Evolutionary conservation across 2,329 filamentous ascomycete species (phyloP).

Genomic region (Ceratocystis cubensis): DNA sequence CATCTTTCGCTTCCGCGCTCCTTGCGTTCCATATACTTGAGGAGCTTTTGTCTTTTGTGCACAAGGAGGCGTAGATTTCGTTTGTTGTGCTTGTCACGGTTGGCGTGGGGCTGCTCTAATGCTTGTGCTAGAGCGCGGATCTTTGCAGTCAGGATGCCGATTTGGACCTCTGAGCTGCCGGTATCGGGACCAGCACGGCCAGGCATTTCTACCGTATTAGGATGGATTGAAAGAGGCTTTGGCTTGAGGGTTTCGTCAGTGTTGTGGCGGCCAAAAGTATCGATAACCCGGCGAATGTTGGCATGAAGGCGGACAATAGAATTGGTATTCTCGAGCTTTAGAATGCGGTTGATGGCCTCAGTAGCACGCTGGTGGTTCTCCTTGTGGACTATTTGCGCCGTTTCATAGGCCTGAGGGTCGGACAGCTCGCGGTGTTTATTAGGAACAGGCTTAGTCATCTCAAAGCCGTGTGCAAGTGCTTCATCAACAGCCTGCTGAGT

Average conservation of each 20-base stretch:
- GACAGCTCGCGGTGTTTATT: constrained; percentile 27
- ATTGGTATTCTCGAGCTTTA: constrained; percentile 62
- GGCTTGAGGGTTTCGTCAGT: constrained; percentile 61
- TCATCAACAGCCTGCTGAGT: constrained; percentile 52
- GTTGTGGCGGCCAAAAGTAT: constrained; percentile 79
- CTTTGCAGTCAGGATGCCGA: constrained; percentile 87
- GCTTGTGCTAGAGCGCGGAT: constrained; percentile 69
- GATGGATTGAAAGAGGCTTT: constrained; percentile 39
- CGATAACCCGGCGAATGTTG: constrained; percentile 73
- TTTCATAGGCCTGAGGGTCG: constrained; percentile 25
- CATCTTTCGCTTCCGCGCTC: constrained; percentile 86
- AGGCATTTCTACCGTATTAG: constrained; percentile 32
- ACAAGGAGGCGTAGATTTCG: constrained; percentile 74
- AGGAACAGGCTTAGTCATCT: constrained; percentile 49
- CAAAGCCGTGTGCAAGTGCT: constrained; percentile 54
- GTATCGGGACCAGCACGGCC: constrained; percentile 76
- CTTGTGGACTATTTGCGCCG: constrained; percentile 35
- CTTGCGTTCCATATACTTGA: constrained; percentile 76
- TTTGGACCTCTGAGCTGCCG: constrained; percentile 93
- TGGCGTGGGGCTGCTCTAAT: constrained; percentile 52
- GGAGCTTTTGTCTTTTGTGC: constrained; percentile 76
- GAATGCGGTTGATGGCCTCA: constrained; percentile 68
- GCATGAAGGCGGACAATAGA: constrained; percentile 65
- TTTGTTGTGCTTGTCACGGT: constrained; percentile 90
- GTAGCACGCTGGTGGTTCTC: constrained; percentile 52